Evolutionary conservation across 2,329 filamentous ascomycete genomes (phyloP).

Genomic region (Talaromyces atroroseus): DNA sequence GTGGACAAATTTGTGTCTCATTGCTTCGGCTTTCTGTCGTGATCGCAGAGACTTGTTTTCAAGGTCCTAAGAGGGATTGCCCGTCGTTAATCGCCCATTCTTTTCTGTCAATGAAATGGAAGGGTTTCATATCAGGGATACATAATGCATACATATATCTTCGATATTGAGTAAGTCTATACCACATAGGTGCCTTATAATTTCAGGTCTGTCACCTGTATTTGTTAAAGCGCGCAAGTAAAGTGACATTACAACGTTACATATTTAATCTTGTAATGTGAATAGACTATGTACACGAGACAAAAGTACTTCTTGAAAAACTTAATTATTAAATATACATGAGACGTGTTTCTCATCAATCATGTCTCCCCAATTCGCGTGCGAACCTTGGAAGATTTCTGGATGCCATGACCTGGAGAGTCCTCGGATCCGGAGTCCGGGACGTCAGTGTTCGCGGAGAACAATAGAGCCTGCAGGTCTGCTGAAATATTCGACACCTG

Average conservation of each 20-base stretch:
- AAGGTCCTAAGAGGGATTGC: conserved; percentile 39
- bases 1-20: conserved; percentile 23
- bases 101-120: conserved; percentile 40
- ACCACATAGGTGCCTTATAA: neutral
- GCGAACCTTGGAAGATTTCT: neutral
- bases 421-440: neutral
- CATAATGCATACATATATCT: neutral
- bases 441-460: neutral
- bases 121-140: conserved; percentile 48
- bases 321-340: neutral
- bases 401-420: neutral
- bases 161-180: neutral
- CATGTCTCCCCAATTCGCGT: neutral
- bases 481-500: neutral
- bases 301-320: neutral
- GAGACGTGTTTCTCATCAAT: neutral
- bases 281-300: neutral
- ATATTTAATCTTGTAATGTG: neutral
- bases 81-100: conserved; percentile 49
- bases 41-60: conserved; percentile 29
- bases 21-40: conserved; percentile 43
- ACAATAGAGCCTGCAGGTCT: neutral
- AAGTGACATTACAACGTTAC: neutral
- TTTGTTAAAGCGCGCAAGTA: neutral
- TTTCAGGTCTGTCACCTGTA: neutral